Conservation (phyloP, 495 filamentous ascomycete species). For the Talaromyces adpressus region DNA sequence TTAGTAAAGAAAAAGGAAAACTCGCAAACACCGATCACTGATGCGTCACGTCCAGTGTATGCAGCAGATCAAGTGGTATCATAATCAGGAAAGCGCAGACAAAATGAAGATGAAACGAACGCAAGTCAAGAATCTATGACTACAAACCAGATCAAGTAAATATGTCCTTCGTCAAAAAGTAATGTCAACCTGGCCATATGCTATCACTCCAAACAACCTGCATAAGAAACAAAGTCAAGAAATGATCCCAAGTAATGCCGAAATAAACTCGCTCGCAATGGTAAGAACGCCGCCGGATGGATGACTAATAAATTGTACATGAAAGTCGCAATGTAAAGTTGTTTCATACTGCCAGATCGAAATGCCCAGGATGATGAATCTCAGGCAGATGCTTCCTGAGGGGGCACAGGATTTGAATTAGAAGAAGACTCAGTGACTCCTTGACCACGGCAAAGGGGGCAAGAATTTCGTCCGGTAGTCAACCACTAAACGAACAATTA, state of each 20-base stretch:
- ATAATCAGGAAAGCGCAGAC: background rate
- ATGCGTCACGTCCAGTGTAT: slow-evolving; percentile 7
- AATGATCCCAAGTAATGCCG: slow-evolving; percentile 1
- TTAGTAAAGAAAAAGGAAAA: background rate
- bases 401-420: background rate
- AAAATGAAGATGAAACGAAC: background rate
- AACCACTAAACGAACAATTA: slow-evolving; percentile 50
- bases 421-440: slow-evolving; percentile 45
- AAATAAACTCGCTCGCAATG: slow-evolving; percentile 1
- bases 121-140: slow-evolving; percentile 1
- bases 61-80: slow-evolving; percentile 6
- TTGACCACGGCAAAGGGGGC: slow-evolving; percentile 65
- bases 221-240: background rate
- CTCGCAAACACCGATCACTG: slow-evolving; percentile 1
- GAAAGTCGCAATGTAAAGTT: background rate
- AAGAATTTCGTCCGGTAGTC: slow-evolving; percentile 73
- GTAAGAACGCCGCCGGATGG: background rate
- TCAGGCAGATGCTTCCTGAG: slow-evolving; percentile 4
- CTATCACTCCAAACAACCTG: background rate
- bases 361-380: background rate
- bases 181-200: background rate
- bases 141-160: background rate
- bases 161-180: background rate
- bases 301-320: background rate
- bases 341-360: background rate